Percentiles rank a stretch among this genome's conserved stretches.
Conservation (phyloP, 1,284 basidiomycete species). For the Leccinum subfulvum region DNA sequence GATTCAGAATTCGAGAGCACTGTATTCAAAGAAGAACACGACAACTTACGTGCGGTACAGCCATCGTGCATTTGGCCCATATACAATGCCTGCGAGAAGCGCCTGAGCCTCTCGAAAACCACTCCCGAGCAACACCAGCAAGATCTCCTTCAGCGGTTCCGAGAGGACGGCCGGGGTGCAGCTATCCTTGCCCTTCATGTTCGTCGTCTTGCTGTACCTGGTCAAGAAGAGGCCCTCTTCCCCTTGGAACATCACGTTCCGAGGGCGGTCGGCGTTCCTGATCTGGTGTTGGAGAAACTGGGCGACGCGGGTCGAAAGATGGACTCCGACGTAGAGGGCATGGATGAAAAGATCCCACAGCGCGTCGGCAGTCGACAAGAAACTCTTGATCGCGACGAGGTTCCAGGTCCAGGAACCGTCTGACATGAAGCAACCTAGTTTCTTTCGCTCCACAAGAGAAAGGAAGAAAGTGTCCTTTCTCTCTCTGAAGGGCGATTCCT, state of each 20-base stretch:
- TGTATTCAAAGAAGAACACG: not conserved
- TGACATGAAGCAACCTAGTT: not conserved
- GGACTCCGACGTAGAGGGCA: not conserved
- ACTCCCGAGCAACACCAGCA: constrained; percentile 6
- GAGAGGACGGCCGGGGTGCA: constrained; percentile 9
- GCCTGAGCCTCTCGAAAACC: constrained; percentile 12
- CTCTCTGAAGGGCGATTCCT: not conserved
- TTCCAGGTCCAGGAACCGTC: constrained; percentile 4
- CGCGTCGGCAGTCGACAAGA: not conserved
- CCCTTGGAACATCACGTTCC: constrained; percentile 8
- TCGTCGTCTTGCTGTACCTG: constrained; percentile 9
- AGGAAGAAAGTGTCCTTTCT: not conserved
- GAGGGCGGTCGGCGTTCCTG: not conserved
- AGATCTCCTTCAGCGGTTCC: not conserved
- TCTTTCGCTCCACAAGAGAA: not conserved
- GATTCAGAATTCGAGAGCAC: too few relatives aligned
- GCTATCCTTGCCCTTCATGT: not conserved
- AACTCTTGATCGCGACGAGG: not conserved
- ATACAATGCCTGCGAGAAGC: constrained; percentile 1
- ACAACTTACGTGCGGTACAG: not conserved
- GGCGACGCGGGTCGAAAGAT: not conserved
- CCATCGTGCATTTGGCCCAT: not conserved
- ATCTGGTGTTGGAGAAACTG: constrained; percentile 10
- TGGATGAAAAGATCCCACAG: constrained; percentile 2
- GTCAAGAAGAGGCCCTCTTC: not conserved